A percentile compares a stretch with the other conserved stretches of the same genome.
Conservation (phyloP, 352 stramenopile species). For the Phytopythium oedochilum region DNA sequence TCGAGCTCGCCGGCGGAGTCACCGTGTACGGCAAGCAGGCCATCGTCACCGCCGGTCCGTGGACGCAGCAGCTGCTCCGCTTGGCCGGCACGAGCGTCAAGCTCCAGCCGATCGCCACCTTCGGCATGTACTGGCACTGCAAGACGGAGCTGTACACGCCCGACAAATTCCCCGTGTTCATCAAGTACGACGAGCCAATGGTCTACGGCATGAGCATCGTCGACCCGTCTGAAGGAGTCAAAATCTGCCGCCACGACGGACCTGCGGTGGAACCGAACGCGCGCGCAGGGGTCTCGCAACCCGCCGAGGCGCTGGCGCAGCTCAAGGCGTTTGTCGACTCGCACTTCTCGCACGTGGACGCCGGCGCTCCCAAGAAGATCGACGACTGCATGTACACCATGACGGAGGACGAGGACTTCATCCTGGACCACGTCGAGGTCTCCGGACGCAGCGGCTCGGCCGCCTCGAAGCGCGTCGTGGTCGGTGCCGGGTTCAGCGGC, state of each 20-base stretch:
- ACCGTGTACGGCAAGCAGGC: slow-evolving; percentile 27
- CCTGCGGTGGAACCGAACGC: slow-evolving; percentile 37
- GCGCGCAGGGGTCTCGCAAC: slow-evolving; percentile 31
- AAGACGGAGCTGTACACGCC: slow-evolving; percentile 35
- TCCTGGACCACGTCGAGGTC: slow-evolving; percentile 49
- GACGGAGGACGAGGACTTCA: slow-evolving; percentile 70
- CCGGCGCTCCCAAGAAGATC: slow-evolving; percentile 27
- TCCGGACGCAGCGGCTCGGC: background rate
- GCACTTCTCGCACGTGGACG: slow-evolving; percentile 50
- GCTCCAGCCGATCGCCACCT: slow-evolving; percentile 56
- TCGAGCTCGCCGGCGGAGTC: slow-evolving; percentile 25
- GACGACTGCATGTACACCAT: slow-evolving; percentile 85
- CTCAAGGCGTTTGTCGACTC: slow-evolving; percentile 32
- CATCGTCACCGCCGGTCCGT: slow-evolving; percentile 55
- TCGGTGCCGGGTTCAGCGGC: slow-evolving; percentile 71
- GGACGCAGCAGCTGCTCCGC: slow-evolving; percentile 39
- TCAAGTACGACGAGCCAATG: slow-evolving; percentile 48
- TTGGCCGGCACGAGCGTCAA: slow-evolving; percentile 21
- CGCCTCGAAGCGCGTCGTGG: slow-evolving; percentile 41
- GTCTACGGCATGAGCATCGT: slow-evolving; percentile 56
- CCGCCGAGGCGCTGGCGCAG: slow-evolving; percentile 11
- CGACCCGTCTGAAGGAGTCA: slow-evolving; percentile 43
- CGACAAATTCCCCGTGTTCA: slow-evolving; percentile 56
- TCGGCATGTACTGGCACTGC: slow-evolving; percentile 61
- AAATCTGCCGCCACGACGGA: slow-evolving; percentile 67